phyloP scores from a whole-genome alignment of 2,329 filamentous ascomycete species.

The Grosmannia serpens region DNA sequence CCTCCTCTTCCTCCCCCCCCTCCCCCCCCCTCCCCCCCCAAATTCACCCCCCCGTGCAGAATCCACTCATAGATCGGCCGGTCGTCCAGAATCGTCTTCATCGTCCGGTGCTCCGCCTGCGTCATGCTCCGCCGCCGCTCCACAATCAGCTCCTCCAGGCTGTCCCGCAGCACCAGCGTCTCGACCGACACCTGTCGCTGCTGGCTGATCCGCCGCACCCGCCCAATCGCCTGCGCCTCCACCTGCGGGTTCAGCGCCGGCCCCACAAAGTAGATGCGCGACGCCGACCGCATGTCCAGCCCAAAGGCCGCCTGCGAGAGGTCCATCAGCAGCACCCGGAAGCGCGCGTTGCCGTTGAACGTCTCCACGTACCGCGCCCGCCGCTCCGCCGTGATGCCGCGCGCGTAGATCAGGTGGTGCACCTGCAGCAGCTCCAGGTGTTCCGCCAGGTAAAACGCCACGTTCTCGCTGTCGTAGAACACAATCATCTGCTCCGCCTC shows the following conservation, averaged over 20 bases:
- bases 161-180: conserved; percentile 68
- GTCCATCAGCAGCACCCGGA: conserved; percentile 79
- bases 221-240: conserved; percentile 84
- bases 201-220: conserved; percentile 81
- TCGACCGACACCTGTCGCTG: conserved; percentile 69
- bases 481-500: conserved; percentile 73
- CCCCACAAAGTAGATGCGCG: conserved; percentile 78
- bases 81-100: conserved; percentile 47
- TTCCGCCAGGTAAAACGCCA: conserved; percentile 76
- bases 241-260: conserved; percentile 77
- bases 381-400: conserved; percentile 44
- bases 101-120: conserved; percentile 45
- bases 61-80: conserved; percentile 47
- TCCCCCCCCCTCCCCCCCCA: not conserved
- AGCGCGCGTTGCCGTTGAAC: conserved; percentile 57
- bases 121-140: conserved; percentile 65
- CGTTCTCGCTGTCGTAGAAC: conserved; percentile 84
- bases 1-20: not conserved
- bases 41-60: conserved; percentile 34
- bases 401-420: conserved; percentile 56
- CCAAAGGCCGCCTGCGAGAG: conserved; percentile 82
- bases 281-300: conserved; percentile 72
- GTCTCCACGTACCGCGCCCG: conserved; percentile 66
- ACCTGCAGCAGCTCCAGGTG: conserved; percentile 62
- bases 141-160: conserved; percentile 77